Percentiles rank a stretch among this genome's conserved stretches.
Conservation (phyloP, 352 stramenopile species). For the Phytophthora foliorum region DNA sequence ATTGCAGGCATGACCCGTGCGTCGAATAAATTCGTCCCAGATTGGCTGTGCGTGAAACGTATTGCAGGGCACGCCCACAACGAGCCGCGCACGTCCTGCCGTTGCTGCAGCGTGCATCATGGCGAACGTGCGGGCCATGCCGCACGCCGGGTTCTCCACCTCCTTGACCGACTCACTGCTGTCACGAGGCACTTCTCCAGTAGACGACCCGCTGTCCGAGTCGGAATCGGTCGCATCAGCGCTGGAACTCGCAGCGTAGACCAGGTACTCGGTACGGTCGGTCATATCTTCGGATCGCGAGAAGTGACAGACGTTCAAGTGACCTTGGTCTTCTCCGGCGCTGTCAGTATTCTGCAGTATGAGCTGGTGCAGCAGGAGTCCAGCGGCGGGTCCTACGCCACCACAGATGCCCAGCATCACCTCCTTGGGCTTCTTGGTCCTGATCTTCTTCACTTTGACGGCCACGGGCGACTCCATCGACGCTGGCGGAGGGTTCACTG, state of each 20-base stretch:
- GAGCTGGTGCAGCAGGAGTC: conserved; percentile 77
- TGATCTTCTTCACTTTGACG: conserved; percentile 19
- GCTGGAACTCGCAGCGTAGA: conserved; percentile 29
- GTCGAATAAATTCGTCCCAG: conserved; percentile 73
- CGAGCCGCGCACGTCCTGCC: conserved; percentile 48
- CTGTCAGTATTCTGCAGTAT: conserved; percentile 79
- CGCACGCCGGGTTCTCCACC: conserved; percentile 74
- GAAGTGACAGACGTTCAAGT: conserved; percentile 77
- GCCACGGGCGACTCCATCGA: conserved; percentile 12
- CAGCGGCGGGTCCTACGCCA: conserved; percentile 73
- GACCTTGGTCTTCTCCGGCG: conserved; percentile 68
- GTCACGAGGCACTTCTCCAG: conserved; percentile 2
- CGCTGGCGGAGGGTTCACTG: conserved; percentile 3
- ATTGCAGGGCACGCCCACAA: conserved; percentile 78
- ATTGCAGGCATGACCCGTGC: conserved; percentile 34
- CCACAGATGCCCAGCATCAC: conserved; percentile 80
- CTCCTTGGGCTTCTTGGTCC: conserved; percentile 38
- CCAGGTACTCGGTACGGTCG: conserved; percentile 72
- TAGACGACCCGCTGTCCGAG: conserved; percentile 10
- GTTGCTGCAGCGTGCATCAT: conserved; percentile 70
- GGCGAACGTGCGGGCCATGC: conserved; percentile 79
- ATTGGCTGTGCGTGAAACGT: conserved; percentile 81
- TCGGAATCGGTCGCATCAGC: conserved; percentile 30
- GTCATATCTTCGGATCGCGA: conserved; percentile 84
- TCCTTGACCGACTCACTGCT: conserved; percentile 5